These are phyloP conservation scores for Amanita thiersii DNA, from an alignment of 768 basidiomycete species.

Conservation along the genomic window DNA sequence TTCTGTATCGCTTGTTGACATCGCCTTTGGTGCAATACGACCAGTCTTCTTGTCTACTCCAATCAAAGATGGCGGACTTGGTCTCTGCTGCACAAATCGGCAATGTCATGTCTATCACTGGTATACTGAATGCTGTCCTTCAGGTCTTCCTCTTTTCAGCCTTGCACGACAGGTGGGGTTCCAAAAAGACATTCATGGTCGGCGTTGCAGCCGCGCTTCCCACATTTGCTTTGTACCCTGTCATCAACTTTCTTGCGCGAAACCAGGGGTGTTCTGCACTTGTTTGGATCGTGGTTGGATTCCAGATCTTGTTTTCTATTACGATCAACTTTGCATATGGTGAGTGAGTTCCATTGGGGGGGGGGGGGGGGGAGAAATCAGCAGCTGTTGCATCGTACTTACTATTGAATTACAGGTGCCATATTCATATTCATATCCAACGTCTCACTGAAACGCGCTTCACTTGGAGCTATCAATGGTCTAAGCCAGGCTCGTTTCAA, in stretches of 20 bases:
- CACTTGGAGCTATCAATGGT: constrained; percentile 56
- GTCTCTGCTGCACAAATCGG: constrained; percentile 55
- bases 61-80: constrained; percentile 50
- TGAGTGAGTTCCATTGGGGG: constrained; percentile 1
- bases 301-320: constrained; percentile 23
- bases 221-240: constrained; percentile 38
- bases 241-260: constrained; percentile 37
- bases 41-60: constrained; percentile 65
- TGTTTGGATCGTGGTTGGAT: constrained; percentile 32
- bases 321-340: constrained; percentile 14
- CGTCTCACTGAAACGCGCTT: constrained; percentile 43
- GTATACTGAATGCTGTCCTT: constrained; percentile 44
- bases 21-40: constrained; percentile 47
- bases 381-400: constrained; percentile 2
- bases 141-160: constrained; percentile 47
- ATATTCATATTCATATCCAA: constrained; percentile 52
- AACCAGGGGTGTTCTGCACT: constrained; percentile 22
- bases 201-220: constrained; percentile 34
- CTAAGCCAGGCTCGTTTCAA: constrained; percentile 33
- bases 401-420: constrained; percentile 33
- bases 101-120: constrained; percentile 40
- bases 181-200: constrained; percentile 37
- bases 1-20: constrained; percentile 45
- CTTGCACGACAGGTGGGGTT: constrained; percentile 38
- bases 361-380: too few species aligned